Percentiles rank a stretch among this genome's conserved stretches.
Evolutionary conservation across 78 protist genomes (phyloP).

Genomic region (Chrysochromulina tobinii): DNA sequence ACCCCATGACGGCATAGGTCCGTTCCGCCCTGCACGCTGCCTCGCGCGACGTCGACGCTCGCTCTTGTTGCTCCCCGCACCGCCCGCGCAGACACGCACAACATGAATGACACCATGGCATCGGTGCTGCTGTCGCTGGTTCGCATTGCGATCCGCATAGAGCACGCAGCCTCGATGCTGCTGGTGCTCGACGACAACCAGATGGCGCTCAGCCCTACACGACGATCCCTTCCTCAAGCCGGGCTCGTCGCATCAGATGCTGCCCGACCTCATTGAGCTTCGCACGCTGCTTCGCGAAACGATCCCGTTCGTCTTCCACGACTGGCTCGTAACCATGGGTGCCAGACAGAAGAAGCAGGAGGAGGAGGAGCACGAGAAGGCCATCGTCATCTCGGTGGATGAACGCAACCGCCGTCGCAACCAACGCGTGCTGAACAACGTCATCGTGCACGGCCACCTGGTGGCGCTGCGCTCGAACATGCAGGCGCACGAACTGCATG

Average conservation of each 20-base stretch:
- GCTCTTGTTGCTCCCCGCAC: too few species aligned
- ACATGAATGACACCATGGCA: too few species aligned
- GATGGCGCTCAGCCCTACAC: background rate
- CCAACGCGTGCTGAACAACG: too few species aligned
- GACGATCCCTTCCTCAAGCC: too few species aligned
- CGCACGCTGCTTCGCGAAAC: background rate
- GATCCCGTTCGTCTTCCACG: background rate
- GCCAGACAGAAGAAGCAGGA: too few species aligned
- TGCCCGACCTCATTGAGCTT: background rate
- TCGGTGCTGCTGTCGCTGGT: background rate
- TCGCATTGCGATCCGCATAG: constrained; percentile 23
- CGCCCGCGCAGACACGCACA: too few species aligned
- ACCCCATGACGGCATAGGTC: background rate
- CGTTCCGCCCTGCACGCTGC: too few species aligned
- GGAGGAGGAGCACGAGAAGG: too few species aligned
- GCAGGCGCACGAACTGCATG: background rate
- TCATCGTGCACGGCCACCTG: background rate
- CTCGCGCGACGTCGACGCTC: too few species aligned
- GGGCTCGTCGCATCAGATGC: background rate
- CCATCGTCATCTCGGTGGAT: too few species aligned
- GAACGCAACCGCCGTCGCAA: too few species aligned
- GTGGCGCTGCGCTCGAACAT: background rate
- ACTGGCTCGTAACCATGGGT: background rate
- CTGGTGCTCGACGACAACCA: background rate
- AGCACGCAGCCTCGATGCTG: background rate